Conservation (phyloP, 2,329 filamentous ascomycete species). For the Sclerotinia spermophila region DNA sequence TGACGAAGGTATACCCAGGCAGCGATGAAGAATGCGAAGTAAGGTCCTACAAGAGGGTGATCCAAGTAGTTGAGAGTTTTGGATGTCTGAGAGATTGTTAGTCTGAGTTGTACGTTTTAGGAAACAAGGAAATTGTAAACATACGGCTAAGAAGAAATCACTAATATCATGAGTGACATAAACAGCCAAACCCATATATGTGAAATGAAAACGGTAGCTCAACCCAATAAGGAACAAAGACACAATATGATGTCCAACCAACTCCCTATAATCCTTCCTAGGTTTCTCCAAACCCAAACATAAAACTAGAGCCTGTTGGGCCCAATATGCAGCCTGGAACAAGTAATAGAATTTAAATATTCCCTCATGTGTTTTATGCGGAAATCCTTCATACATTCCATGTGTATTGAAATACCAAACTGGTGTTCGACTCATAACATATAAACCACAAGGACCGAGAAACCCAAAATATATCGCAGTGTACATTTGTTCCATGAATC, state of each 20-base stretch:
- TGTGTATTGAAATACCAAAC: slow-evolving; percentile 94
- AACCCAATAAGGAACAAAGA: slow-evolving; percentile 77
- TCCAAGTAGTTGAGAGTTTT: slow-evolving; percentile 92
- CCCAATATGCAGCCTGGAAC: slow-evolving; percentile 91
- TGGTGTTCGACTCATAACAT: slow-evolving; percentile 82
- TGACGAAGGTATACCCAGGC: slow-evolving; percentile 89
- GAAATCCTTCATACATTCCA: slow-evolving; percentile 86
- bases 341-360: slow-evolving; percentile 93
- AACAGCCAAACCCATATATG: slow-evolving; percentile 87
- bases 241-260: slow-evolving; percentile 87
- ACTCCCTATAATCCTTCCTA: slow-evolving; percentile 89
- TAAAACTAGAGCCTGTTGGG: slow-evolving; percentile 89
- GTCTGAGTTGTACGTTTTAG: background rate
- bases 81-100: slow-evolving; percentile 58
- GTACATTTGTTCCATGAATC: slow-evolving; percentile 96
- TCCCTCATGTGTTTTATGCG: slow-evolving; percentile 75
- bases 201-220: slow-evolving; percentile 95
- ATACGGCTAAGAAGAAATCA: slow-evolving; percentile 90
- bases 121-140: slow-evolving; percentile 35
- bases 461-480: slow-evolving; percentile 85
- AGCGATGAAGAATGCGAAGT: slow-evolving; percentile 77
- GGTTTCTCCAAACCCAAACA: slow-evolving; percentile 86
- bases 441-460: slow-evolving; percentile 79
- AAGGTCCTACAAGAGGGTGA: slow-evolving; percentile 69
- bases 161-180: slow-evolving; percentile 93